Percentiles rank a stretch among this genome's conserved stretches.
Conservation (phyloP, 306 rosid species). For the Medicago ruthenica region DNA sequence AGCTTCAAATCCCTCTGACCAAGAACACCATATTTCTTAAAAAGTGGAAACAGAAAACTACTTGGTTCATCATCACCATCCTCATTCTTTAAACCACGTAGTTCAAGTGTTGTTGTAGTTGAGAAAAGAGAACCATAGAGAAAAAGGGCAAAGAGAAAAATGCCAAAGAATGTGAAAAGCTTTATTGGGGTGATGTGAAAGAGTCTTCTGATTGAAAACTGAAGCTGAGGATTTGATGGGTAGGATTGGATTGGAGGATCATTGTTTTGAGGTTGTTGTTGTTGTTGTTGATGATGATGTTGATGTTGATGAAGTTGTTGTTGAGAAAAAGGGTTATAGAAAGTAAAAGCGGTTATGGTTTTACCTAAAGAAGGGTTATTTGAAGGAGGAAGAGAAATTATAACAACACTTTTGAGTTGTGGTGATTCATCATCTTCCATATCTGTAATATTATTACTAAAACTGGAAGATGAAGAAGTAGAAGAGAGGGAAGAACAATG, state of each 20-base stretch:
- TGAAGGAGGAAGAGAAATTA: slow-evolving; percentile 84
- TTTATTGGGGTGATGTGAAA: slow-evolving; percentile 47
- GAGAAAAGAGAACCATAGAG: slow-evolving; percentile 59
- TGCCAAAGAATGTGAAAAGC: slow-evolving; percentile 54
- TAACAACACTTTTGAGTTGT: slow-evolving; percentile 60
- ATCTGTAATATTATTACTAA: neutral
- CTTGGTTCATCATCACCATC: slow-evolving; percentile 49
- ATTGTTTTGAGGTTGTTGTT: slow-evolving; percentile 9
- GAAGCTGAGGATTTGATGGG: slow-evolving; percentile 47
- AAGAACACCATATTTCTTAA: slow-evolving; percentile 47
- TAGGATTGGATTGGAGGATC: slow-evolving; percentile 40
- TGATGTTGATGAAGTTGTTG: slow-evolving; percentile 18
- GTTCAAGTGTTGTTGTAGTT: slow-evolving; percentile 42
- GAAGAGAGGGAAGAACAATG: neutral
- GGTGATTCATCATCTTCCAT: slow-evolving; percentile 67
- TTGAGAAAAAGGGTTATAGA: slow-evolving; percentile 48
- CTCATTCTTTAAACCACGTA: slow-evolving; percentile 50
- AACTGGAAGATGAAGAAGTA: neutral
- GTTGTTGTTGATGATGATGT: slow-evolving; percentile 5
- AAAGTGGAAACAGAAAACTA: slow-evolving; percentile 64
- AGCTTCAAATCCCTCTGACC: slow-evolving; percentile 57
- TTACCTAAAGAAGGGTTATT: slow-evolving; percentile 81
- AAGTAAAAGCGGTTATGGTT: slow-evolving; percentile 76
- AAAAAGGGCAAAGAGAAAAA: slow-evolving; percentile 59
- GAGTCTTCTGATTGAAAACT: slow-evolving; percentile 42